phyloP scores from a whole-genome alignment of 306 rosid species.

The Fagus sylvatica region DNA sequence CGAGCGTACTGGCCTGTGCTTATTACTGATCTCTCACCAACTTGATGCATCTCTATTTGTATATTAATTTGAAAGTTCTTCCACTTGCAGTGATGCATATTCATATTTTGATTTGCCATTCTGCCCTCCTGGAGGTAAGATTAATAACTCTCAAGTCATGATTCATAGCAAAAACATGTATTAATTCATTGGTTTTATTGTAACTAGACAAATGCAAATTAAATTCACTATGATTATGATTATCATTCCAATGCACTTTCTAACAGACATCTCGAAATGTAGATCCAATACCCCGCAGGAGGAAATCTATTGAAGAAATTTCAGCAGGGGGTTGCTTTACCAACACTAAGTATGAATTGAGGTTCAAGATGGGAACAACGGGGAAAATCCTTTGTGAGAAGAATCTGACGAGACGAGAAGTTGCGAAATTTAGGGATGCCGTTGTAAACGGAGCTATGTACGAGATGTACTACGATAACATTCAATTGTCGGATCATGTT shows the following conservation, averaged over 20 bases:
- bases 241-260: too few species aligned
- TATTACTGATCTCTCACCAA: too few species aligned
- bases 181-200: too few species aligned
- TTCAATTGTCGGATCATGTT: constrained; percentile 2
- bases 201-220: too few species aligned
- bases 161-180: too few species aligned
- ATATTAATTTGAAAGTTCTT: neutral
- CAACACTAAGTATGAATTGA: constrained; percentile 5
- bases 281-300: constrained; percentile 4
- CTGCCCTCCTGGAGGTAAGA: constrained; percentile 31
- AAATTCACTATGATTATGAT: too few species aligned
- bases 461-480: constrained; percentile 18
- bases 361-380: neutral
- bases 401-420: constrained; percentile 10
- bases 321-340: constrained; percentile 8
- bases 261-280: neutral
- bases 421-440: neutral
- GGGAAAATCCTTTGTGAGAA: constrained; percentile 13
- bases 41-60: neutral
- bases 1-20: too few species aligned
- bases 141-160: neutral
- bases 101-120: constrained; percentile 23
- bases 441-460: constrained; percentile 2
- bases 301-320: constrained; percentile 8
- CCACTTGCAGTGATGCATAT: constrained; percentile 8